Conservation (phyloP, 1,139 yeast genomes). For the Taiozyma sp. region DNA sequence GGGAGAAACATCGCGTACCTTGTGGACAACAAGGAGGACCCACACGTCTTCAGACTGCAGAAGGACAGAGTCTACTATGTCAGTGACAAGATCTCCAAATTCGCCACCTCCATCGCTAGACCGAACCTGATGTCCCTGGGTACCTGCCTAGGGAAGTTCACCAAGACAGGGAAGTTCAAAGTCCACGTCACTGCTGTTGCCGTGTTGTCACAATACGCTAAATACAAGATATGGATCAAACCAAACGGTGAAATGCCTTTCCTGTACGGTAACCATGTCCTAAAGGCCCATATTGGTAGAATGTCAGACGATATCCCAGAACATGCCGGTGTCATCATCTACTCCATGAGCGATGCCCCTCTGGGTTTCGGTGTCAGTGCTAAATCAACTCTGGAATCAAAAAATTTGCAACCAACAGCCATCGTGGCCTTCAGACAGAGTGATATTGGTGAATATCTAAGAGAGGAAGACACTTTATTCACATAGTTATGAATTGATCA, state of each 20-base stretch:
- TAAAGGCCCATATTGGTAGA: constrained; percentile 94
- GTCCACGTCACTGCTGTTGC: constrained; percentile 90
- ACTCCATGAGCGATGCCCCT: constrained; percentile 89
- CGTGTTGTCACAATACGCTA: constrained; percentile 80
- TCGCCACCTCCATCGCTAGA: constrained; percentile 89
- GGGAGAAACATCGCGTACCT: constrained; percentile 90
- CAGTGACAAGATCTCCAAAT: constrained; percentile 73
- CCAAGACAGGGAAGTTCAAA: constrained; percentile 95
- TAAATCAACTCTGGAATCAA: constrained; percentile 85
- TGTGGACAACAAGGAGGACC: constrained; percentile 84
- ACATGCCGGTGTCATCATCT: constrained; percentile 92
- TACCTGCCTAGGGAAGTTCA: constrained; percentile 90
- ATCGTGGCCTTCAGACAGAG: constrained; percentile 96
- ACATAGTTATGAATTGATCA: constrained; percentile 38
- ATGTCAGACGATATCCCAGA: constrained; percentile 98
- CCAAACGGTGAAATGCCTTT: constrained; percentile 98
- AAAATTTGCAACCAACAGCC: constrained; percentile 86
- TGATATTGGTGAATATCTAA: constrained; percentile 95
- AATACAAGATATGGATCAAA: constrained; percentile 94
- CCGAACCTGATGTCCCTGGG: constrained; percentile 90
- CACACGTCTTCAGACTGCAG: constrained; percentile 92
- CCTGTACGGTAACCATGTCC: constrained; percentile 91
- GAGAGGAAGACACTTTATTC: constrained; percentile 96
- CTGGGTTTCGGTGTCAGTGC: constrained; percentile 96
- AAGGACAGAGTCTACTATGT: constrained; percentile 96